Evolutionary conservation across 306 rosid genomes (phyloP), one percentile per base, ranked within the genome.

Genomic region (Lotus japonicus): DNA sequence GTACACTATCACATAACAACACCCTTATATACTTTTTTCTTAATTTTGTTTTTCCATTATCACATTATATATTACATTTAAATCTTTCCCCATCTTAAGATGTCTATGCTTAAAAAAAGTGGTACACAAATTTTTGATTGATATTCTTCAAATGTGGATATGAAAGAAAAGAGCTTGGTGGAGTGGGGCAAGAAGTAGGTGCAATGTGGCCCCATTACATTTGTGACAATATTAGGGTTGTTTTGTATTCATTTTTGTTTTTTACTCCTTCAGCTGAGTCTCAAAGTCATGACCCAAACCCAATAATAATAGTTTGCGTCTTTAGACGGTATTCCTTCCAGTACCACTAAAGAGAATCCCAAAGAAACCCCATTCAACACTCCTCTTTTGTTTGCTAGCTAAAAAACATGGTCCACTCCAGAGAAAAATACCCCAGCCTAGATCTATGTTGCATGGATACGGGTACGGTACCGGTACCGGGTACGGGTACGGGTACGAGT

Each of bases 221-320:
- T 72, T 72, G 75, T 68, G 43, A 61, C 82, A 67, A 62, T 41
- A 67, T 46, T 54, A 62, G 65, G 81, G 65, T 51, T 66, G 65
- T 48, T 71, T 38, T 58, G 58, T 23, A 19, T 17, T 0, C 68
- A 45, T 41, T n/a, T 61, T n/a, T 21, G 63, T 36, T 28, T 62
- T 78, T 71, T 71, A 39, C 67, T 77, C 26, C 26, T 53, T 68
- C n/a, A 7, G 59, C 36, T 9, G 36, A 76, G 54, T 36, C 45
- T 48, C 53, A 46, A 54, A 62, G 59, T 77, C 62, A 38, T 56
- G 12, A 54, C 31, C 65, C 39, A 52, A 72, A 76, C 26, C 70
- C 73, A 77, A 61, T 62, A 68, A 56, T 55, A 62, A 28, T 57
- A 68, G 74, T 77, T 31, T 77, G 77, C 82, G 79, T 77, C 79